A percentile compares a stretch with the other conserved stretches of the same genome.
phyloP scores from a whole-genome alignment of 2,329 filamentous ascomycete species.

The Alternaria burnsii region DNA sequence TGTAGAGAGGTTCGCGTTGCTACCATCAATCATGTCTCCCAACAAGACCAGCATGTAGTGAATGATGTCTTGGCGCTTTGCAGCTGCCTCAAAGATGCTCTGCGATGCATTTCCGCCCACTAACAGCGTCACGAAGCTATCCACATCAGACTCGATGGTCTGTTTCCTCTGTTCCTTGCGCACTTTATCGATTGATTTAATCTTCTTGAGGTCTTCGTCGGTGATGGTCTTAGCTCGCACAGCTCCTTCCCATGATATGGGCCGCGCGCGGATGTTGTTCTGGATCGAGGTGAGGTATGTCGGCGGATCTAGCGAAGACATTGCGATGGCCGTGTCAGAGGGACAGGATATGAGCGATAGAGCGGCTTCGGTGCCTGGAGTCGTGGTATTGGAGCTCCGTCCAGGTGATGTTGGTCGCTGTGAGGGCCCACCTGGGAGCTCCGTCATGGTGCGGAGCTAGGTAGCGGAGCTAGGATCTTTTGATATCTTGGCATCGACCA shows the following conservation, averaged over 20 bases:
- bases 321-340: constrained; percentile 51
- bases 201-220: constrained; percentile 91
- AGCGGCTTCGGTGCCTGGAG: constrained; percentile 16
- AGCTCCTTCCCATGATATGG: constrained; percentile 97
- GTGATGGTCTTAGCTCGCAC: constrained; percentile 93
- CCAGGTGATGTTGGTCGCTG: constrained; percentile 36
- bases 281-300: constrained; percentile 88
- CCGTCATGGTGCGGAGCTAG: constrained; percentile 41
- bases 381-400: constrained; percentile 30
- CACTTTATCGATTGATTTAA: constrained; percentile 95
- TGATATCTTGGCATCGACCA: constrained; percentile 41
- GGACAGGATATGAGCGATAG: constrained; percentile 1
- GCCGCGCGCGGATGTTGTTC: constrained; percentile 95
- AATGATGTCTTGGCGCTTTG: constrained; percentile 86
- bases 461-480: constrained; percentile 17
- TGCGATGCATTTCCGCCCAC: constrained; percentile 71
- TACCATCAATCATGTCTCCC: constrained; percentile 87
- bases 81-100: constrained; percentile 81
- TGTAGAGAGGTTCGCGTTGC: not conserved
- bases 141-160: constrained; percentile 79
- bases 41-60: constrained; percentile 94
- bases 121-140: constrained; percentile 82
- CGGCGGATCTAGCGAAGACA: constrained; percentile 87
- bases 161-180: constrained; percentile 89
- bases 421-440: constrained; percentile 40